A percentile compares a stretch with the other conserved stretches of the same genome.
Conservation (phyloP, 1,284 basidiomycete genomes). For the Melampsora occidentalis region DNA sequence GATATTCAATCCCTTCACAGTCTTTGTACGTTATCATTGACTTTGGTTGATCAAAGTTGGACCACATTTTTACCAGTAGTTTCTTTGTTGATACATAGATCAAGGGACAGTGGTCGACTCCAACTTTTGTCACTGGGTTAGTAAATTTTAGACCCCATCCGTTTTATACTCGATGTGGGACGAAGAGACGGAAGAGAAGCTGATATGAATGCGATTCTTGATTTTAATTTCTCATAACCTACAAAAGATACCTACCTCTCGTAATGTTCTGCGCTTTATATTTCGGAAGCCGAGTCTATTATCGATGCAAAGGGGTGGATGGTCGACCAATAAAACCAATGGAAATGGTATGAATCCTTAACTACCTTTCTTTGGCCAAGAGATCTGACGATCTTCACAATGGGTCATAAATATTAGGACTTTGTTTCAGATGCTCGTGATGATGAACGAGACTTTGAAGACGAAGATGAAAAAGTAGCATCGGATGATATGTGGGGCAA, state of each 20-base stretch:
- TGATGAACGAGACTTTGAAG: too few species aligned
- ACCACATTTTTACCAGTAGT: not conserved
- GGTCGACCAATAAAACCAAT: conserved; percentile 1
- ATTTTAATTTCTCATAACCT: too few species aligned
- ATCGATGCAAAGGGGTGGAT: not conserved
- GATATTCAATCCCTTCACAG: not conserved
- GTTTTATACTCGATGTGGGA: too few species aligned
- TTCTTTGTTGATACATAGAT: not conserved
- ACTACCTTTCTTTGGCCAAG: too few species aligned
- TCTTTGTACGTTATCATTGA: not conserved
- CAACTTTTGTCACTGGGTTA: not conserved
- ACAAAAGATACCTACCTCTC: not conserved
- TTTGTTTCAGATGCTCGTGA: too few species aligned
- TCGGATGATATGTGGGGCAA: too few species aligned
- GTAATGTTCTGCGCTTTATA: conserved; percentile 3
- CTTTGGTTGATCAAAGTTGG: too few species aligned
- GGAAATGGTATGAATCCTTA: not conserved
- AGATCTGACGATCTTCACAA: too few species aligned
- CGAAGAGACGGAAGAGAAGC: too few species aligned
- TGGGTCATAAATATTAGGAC: too few species aligned
- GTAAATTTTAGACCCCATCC: not conserved
- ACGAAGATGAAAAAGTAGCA: too few species aligned
- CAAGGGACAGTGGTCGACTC: not conserved
- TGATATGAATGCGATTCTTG: too few species aligned
- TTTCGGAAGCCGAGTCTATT: conserved; percentile 1